Percentiles rank a stretch among this genome's conserved stretches.
These are phyloP conservation scores for Aphanomyces astaci DNA, from an alignment of 352 stramenopile genomes.

Conservation along the genomic window DNA sequence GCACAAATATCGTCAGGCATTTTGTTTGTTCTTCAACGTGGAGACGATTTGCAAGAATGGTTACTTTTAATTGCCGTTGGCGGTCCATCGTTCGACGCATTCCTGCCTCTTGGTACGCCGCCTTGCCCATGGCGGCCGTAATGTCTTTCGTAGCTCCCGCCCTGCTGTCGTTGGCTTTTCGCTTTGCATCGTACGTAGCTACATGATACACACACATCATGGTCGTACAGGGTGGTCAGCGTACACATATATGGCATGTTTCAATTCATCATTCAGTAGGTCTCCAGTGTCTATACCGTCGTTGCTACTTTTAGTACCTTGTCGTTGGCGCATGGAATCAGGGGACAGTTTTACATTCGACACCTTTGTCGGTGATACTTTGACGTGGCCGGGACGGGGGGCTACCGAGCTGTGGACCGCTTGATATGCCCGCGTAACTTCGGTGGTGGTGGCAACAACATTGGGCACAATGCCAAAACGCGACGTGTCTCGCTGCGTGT, in stretches of 20 bases:
- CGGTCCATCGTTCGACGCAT: neutral
- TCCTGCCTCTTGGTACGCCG: neutral
- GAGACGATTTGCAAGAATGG: neutral
- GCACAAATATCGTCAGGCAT: too few species aligned
- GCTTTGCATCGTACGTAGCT: neutral
- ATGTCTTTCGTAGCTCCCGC: too few species aligned
- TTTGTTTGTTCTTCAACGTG: neutral
- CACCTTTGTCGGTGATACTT: too few species aligned
- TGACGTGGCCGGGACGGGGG: too few species aligned
- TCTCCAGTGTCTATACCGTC: too few species aligned
- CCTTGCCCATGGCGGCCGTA: too few species aligned
- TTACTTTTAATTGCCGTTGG: neutral
- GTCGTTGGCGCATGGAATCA: neutral
- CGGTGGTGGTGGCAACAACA: neutral
- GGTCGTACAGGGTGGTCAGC: too few species aligned
- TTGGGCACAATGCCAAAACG: neutral
- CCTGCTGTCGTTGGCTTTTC: neutral
- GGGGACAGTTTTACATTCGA: neutral
- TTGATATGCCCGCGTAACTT: too few species aligned
- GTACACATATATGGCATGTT: too few species aligned
- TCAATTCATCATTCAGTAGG: too few species aligned
- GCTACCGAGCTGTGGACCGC: too few species aligned
- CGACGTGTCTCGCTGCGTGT: neutral
- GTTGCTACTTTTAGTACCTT: too few species aligned
- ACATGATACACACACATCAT: neutral